A percentile compares a stretch with the other conserved stretches of the same genome.
phyloP scores from a whole-genome alignment of 23 red algal species.

The Agarophyton chilense region DNA sequence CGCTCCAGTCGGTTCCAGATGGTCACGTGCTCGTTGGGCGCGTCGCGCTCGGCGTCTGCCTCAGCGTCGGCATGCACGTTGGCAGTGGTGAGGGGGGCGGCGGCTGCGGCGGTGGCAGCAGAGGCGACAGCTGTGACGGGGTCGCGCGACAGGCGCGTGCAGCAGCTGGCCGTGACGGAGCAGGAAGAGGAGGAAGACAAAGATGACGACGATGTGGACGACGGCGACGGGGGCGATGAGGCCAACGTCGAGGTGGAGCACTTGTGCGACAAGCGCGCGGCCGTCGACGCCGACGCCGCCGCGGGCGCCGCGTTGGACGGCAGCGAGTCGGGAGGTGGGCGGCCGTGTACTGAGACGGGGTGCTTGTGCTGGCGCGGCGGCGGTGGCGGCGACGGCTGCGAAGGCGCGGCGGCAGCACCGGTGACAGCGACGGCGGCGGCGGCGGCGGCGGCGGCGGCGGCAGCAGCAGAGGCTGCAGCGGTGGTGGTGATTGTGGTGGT shows the following conservation, averaged over 20 bases:
- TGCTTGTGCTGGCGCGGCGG: not conserved
- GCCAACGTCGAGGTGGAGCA: too few relatives aligned
- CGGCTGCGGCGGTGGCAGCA: too few relatives aligned
- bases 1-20: slow-evolving; percentile 89
- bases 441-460: not conserved
- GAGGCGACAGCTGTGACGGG: not conserved
- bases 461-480: not conserved
- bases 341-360: too few relatives aligned
- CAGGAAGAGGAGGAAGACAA: not conserved
- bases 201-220: not conserved
- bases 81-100: not conserved
- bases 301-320: not conserved
- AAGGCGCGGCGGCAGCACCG: too few relatives aligned
- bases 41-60: not conserved
- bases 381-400: not conserved
- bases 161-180: not conserved
- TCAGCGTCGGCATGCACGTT: too few relatives aligned
- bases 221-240: too few relatives aligned
- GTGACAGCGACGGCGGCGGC: not conserved
- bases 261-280: not conserved
- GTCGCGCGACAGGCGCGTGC: not conserved
- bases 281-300: not conserved
- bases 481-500: too few relatives aligned
- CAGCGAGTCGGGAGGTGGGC: too few relatives aligned
- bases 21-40: slow-evolving; percentile 67